Conservation (phyloP, 805 yeast species). For the Metschnikowia gruessii region DNA sequence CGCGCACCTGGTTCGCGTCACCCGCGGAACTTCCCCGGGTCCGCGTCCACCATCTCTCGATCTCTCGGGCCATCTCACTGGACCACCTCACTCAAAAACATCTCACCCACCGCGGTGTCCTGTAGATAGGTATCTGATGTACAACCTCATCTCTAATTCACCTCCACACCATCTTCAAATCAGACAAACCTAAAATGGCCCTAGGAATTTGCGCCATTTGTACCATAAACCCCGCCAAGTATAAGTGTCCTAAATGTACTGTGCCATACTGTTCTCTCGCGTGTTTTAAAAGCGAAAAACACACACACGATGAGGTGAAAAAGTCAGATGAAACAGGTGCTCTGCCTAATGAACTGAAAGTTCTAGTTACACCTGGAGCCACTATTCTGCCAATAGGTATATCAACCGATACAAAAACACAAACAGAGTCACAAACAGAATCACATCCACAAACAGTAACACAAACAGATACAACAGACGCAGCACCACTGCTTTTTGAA, state of each 20-base stretch:
- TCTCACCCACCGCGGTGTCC: too few relatives aligned
- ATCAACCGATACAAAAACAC: too few relatives aligned
- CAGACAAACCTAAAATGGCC: constrained; percentile 8
- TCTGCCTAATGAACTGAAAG: too few relatives aligned
- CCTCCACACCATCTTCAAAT: not conserved
- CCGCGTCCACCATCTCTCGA: too few relatives aligned
- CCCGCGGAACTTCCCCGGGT: not conserved
- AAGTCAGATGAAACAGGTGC: not conserved
- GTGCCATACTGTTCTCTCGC: constrained; percentile 52
- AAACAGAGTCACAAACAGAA: too few relatives aligned
- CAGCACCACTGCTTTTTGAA: constrained; percentile 2
- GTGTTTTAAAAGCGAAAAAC: constrained; percentile 54
- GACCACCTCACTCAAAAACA: too few relatives aligned
- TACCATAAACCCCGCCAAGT: constrained; percentile 37
- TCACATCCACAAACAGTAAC: too few relatives aligned
- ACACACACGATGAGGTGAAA: constrained; percentile 22
- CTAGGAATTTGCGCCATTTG: constrained; percentile 40
- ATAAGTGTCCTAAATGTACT: constrained; percentile 56
- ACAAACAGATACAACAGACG: too few relatives aligned
- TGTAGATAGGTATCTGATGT: constrained; percentile 3
- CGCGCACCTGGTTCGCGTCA: not conserved
- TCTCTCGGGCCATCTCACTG: too few relatives aligned
- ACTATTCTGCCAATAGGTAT: too few relatives aligned
- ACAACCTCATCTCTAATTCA: not conserved
- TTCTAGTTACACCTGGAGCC: too few relatives aligned